Evolutionary conservation across 768 basidiomycete genomes (phyloP).

Genomic region (Daedaleopsis sinensis): DNA sequence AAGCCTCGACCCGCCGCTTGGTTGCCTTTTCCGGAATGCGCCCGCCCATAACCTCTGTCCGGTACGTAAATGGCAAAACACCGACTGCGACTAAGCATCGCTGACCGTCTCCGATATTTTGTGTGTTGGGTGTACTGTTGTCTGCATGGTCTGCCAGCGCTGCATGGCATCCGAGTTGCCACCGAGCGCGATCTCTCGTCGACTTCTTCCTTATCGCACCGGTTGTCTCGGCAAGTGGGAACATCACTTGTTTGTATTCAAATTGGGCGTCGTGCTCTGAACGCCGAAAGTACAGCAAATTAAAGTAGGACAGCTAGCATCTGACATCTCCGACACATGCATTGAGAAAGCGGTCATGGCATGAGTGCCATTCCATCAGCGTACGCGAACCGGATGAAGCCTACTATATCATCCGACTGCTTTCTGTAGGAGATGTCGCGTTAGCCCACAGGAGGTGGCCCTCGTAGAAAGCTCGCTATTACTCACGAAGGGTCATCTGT

Average conservation of each 20-base stretch:
- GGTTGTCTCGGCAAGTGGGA: neutral
- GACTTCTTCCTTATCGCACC: neutral
- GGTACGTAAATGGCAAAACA: neutral
- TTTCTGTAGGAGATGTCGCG: slow-evolving; percentile 11
- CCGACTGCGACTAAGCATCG: neutral
- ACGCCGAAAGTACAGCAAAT: neutral
- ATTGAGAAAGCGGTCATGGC: slow-evolving; percentile 31
- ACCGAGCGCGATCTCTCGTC: no score
- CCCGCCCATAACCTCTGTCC: neutral
- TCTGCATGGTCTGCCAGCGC: no score
- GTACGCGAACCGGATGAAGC: slow-evolving; percentile 61
- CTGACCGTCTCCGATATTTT: no score
- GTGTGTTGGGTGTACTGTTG: no score
- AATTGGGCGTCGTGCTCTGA: neutral
- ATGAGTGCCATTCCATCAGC: slow-evolving; percentile 57
- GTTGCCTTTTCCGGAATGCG: slow-evolving; percentile 12
- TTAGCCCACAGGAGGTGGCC: neutral
- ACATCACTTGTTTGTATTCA: neutral
- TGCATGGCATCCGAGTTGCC: no score
- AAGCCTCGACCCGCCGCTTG: slow-evolving; percentile 7
- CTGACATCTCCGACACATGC: no score
- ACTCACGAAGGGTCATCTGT: slow-evolving; percentile 53
- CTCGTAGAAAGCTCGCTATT: neutral
- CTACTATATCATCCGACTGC: slow-evolving; percentile 25
- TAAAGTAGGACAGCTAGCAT: neutral